Base-by-base conservation (phyloP, 2,329 filamentous ascomycete species). In the Cladosporium sp. region DNA sequence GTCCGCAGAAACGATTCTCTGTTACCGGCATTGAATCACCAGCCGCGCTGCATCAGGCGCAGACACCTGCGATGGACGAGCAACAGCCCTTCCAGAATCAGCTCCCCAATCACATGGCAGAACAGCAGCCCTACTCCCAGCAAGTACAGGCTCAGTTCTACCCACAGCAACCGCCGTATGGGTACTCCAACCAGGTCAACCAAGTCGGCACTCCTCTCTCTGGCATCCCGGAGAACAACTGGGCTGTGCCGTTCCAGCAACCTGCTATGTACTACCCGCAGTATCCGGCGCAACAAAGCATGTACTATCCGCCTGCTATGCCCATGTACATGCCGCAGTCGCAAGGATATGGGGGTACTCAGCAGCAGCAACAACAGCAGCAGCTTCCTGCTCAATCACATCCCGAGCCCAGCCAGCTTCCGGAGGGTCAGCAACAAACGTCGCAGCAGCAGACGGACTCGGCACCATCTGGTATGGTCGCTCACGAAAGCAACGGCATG, bases 31-130 rank as follows among this genome's bases (percentile, higher is more conserved):
- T 97, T 66, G 94, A 97, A 73, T 89, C 89, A 7, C 91, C 92
- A 3, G 86, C 84, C 5, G 81, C 80, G 65, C 77, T 85, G 75
- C 83, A 84, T 67, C 81, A 84, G 64, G 64, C 64, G 34, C 50
- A 40, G 15, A 51, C 49, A 15, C 63, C 66, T 25, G 59, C 61
- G 11, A 58, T 60, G 14, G 84, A 87, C 69, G 81, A 88, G 67
- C 88, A 93, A 67, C 90, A 92, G 70, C 90, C 92, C 0, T 97
- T 97, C 80, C 92, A 96, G 66, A 92, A 96, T 67, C 92, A 97
- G 74, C 86, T 96, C n/a, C 93, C 92, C 2, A 75, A 87, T 3
- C 88, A 92, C 65, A 83, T 91, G 50, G 79, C 79, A 61, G 81
- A 82, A 51, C 70, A 71, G 39, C 84, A 83, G 60, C 76, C 78